Conservation (phyloP, 2,329 filamentous ascomycete species). For the Paraphaeosphaeria minitans region DNA sequence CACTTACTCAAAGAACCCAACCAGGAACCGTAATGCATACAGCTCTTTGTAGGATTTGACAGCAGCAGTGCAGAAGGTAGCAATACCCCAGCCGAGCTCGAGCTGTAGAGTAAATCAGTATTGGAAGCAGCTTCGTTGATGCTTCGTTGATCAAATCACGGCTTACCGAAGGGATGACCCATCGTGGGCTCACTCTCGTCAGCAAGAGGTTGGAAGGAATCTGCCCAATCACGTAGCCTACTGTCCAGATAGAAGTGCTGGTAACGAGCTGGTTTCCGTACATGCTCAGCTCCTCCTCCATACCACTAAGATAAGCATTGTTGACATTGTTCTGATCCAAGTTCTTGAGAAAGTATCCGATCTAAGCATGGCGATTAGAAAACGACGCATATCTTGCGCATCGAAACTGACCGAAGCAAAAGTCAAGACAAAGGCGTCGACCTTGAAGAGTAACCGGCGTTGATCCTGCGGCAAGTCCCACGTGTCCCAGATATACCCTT, state of each 20-base stretch:
- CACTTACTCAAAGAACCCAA: conserved; percentile 38
- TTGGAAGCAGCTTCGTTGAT: neutral
- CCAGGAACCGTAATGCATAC: conserved; percentile 5
- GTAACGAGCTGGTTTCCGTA: neutral
- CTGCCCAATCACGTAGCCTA: conserved; percentile 1
- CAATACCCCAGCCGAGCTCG: conserved; percentile 7
- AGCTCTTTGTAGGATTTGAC: conserved; percentile 3
- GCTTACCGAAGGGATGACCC: neutral
- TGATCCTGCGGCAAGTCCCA: conserved; percentile 4
- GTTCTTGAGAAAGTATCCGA: conserved; percentile 8
- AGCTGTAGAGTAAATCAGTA: neutral
- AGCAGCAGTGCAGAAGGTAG: conserved; percentile 6
- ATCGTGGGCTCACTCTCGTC: neutral
- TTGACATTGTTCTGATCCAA: conserved; percentile 4
- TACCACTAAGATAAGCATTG: conserved; percentile 4
- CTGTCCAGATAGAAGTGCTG: conserved; percentile 2
- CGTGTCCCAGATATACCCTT: conserved; percentile 9
- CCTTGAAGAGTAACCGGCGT: conserved; percentile 7
- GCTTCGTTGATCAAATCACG: neutral
- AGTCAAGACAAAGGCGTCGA: conserved; percentile 8
- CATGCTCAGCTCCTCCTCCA: neutral
- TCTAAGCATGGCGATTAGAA: neutral
- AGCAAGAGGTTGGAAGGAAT: neutral
- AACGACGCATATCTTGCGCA: neutral
- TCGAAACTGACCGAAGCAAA: conserved; percentile 5